These are phyloP conservation scores for Bombardia bombarda DNA, from an alignment of 495 filamentous ascomycete genomes.

Conservation along the genomic window DNA sequence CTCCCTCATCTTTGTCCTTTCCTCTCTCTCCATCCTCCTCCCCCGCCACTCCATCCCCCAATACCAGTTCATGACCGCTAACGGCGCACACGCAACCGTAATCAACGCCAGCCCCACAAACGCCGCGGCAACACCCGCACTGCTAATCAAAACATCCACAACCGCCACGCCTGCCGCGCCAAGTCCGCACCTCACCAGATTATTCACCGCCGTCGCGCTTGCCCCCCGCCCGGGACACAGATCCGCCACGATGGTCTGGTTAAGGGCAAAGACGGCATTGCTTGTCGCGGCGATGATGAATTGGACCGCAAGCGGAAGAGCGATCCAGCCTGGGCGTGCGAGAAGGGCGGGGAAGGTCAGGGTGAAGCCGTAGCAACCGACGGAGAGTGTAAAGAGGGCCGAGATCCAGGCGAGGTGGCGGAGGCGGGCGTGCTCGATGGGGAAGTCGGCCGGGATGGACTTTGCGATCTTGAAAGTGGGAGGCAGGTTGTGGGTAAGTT, in stretches of 20 bases:
- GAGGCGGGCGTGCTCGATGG: constrained; percentile 49
- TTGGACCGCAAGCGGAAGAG: constrained; percentile 34
- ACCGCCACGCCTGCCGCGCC: constrained; percentile 55
- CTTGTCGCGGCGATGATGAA: constrained; percentile 36
- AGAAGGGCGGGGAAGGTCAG: constrained; percentile 6
- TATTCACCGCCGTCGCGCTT: constrained; percentile 55
- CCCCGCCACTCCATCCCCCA: not conserved
- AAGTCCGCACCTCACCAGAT: constrained; percentile 52
- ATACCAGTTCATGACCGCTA: constrained; percentile 5
- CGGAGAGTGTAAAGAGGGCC: constrained; percentile 19
- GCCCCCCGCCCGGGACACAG: constrained; percentile 39
- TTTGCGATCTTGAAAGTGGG: constrained; percentile 34
- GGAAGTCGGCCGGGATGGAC: constrained; percentile 37
- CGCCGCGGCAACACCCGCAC: not conserved
- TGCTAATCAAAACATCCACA: constrained; percentile 49
- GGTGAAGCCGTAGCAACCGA: constrained; percentile 39
- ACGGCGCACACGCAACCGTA: not conserved
- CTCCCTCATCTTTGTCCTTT: not conserved
- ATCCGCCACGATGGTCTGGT: constrained; percentile 47
- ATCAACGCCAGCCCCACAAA: constrained; percentile 7
- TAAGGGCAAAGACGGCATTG: constrained; percentile 28
- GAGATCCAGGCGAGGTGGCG: constrained; percentile 32
- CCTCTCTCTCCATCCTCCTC: not conserved
- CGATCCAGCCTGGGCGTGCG: constrained; percentile 26
- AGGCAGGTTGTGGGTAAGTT: constrained; percentile 26